Percentiles rank a stretch among this genome's conserved stretches.
Conservation (phyloP, 371 early-diverging fungal genomes). For the Zopfochytrium polystomum region DNA sequence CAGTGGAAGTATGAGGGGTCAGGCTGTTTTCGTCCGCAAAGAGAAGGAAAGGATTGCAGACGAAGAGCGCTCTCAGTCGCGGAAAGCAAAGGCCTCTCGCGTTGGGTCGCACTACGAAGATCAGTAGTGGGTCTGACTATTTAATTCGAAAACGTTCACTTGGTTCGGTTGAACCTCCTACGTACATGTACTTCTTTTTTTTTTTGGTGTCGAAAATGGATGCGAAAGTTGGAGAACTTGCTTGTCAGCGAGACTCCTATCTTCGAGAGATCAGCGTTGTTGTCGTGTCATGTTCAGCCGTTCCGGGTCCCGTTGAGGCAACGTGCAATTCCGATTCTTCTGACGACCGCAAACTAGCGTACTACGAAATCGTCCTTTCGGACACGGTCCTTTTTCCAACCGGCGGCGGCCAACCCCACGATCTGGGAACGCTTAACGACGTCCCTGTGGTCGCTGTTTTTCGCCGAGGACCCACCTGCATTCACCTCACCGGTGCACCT, state of each 20-base stretch:
- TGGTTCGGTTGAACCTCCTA: too few relatives aligned
- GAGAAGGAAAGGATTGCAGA: conserved; percentile 38
- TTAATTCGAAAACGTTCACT: background rate
- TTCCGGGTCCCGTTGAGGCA: background rate
- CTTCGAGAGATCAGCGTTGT: background rate
- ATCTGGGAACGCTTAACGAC: conserved; percentile 57
- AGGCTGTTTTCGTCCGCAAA: conserved; percentile 28
- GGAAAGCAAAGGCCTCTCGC: conserved; percentile 29
- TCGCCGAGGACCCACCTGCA: conserved; percentile 58
- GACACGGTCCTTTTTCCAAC: conserved; percentile 38
- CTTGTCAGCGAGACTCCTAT: conserved; percentile 17
- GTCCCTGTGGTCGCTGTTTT: conserved; percentile 57
- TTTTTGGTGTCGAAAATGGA: too few relatives aligned
- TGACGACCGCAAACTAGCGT: background rate
- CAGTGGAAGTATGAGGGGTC: conserved; percentile 3
- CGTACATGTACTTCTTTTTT: too few relatives aligned
- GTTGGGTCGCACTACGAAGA: background rate
- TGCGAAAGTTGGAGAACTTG: conserved; percentile 17
- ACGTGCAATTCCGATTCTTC: too few relatives aligned
- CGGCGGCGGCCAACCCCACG: conserved; percentile 63
- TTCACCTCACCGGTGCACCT: conserved; percentile 66
- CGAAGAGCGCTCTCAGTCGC: conserved; percentile 24
- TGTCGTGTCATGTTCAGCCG: background rate
- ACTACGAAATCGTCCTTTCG: conserved; percentile 22
- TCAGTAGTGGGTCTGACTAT: background rate